Evolutionary conservation across 2,329 filamentous ascomycete genomes (phyloP).

Genomic region (Corynespora cassiicola): DNA sequence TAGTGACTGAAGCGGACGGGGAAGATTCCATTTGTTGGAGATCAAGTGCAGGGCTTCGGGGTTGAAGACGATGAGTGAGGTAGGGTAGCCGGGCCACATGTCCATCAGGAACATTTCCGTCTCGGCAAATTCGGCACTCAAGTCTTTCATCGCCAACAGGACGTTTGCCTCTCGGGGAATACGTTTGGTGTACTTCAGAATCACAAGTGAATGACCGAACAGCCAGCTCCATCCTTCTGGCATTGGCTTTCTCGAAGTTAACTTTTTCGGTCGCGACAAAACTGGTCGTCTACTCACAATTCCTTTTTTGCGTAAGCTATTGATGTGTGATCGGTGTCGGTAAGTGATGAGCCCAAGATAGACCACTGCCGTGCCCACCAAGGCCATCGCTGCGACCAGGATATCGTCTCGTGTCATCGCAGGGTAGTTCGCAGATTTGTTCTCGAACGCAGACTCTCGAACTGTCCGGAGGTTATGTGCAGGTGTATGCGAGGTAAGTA

Average conservation of each 20-base stretch:
- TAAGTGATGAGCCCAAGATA: too few species aligned
- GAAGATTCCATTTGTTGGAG: slow-evolving; percentile 9
- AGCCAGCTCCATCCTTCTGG: slow-evolving; percentile 15
- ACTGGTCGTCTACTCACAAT: slow-evolving; percentile 7
- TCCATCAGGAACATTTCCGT: slow-evolving; percentile 16
- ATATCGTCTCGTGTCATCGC: too few species aligned
- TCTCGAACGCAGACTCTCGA: too few species aligned
- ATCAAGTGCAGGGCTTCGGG: slow-evolving; percentile 9
- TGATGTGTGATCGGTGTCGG: too few species aligned
- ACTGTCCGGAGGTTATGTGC: too few species aligned
- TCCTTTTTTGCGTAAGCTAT: slow-evolving; percentile 12
- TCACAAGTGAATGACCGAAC: slow-evolving; percentile 12
- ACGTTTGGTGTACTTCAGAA: slow-evolving; percentile 5
- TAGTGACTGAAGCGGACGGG: background rate
- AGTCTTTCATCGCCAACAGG: slow-evolving; percentile 4
- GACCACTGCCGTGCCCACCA: too few species aligned
- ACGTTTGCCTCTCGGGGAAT: slow-evolving; percentile 3
- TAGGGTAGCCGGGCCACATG: slow-evolving; percentile 9
- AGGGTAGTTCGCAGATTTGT: too few species aligned
- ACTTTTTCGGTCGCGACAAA: background rate
- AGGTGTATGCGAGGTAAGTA: too few species aligned
- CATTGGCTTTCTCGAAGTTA: slow-evolving; percentile 8
- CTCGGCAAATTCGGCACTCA: slow-evolving; percentile 6
- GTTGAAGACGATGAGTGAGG: slow-evolving; percentile 4
- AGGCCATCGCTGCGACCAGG: too few species aligned